Percentiles rank a stretch among this genome's conserved stretches.
Conservation (phyloP, 805 yeast genomes). For the Candida insectorum region DNA sequence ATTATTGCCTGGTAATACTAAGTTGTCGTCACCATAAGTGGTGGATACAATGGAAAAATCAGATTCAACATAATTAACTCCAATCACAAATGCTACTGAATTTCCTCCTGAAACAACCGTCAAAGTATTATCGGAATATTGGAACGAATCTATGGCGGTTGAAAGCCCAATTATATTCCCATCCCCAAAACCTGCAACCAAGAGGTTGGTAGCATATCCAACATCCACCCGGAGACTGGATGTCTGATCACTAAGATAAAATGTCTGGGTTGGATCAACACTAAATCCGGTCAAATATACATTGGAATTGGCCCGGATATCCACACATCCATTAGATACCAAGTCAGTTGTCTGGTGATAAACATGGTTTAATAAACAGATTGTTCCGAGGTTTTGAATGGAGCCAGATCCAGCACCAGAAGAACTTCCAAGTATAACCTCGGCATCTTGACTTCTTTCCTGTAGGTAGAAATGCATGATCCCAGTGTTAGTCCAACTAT, state of each 20-base stretch:
- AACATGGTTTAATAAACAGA: constrained; percentile 22
- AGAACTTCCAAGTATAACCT: constrained; percentile 12
- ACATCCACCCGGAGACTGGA: constrained; percentile 15
- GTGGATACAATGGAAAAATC: background rate
- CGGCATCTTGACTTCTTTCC: constrained; percentile 7
- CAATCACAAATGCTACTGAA: constrained; percentile 3
- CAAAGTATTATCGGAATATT: constrained; percentile 1
- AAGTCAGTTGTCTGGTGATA: constrained; percentile 15
- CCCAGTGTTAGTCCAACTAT: constrained; percentile 12
- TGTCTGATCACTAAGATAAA: constrained; percentile 15
- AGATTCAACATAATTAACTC: constrained; percentile 3
- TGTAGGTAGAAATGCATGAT: constrained; percentile 12
- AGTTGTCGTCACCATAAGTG: constrained; percentile 7
- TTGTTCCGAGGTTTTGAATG: constrained; percentile 18
- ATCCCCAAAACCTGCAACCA: constrained; percentile 19
- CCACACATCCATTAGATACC: constrained; percentile 19
- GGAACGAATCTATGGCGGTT: background rate
- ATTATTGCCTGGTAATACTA: constrained; percentile 1
- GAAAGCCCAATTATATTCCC: constrained; percentile 18
- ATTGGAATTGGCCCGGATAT: constrained; percentile 11
- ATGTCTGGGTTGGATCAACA: constrained; percentile 12
- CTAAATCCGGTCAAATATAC: constrained; percentile 8
- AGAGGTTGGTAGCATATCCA: constrained; percentile 18
- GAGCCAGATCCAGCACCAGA: constrained; percentile 10
- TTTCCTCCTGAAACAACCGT: constrained; percentile 1